phyloP scores from a whole-genome alignment of 306 rosid genomes.

The Cyamopsis tetragonoloba region DNA sequence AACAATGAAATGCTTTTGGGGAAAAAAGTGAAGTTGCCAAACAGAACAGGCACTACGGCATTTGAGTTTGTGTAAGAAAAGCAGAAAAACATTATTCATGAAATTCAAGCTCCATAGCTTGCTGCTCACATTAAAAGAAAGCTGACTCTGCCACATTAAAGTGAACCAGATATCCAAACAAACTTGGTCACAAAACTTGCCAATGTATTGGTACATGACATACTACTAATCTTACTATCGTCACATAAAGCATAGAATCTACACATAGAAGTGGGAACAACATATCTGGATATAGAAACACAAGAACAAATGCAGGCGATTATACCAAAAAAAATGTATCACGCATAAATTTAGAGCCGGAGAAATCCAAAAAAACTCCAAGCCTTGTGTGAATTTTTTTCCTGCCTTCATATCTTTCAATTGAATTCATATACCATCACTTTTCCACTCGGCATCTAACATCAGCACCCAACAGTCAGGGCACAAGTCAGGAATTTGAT shows the following conservation, averaged over 20 bases:
- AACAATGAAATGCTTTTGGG: no score
- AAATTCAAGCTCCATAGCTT: neutral
- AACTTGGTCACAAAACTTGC: neutral
- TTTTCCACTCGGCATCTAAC: neutral
- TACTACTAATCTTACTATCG: neutral
- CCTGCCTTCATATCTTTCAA: neutral
- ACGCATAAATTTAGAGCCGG: neutral
- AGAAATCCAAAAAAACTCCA: neutral
- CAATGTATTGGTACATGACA: neutral
- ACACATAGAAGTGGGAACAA: neutral
- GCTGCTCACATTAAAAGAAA: neutral
- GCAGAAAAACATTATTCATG: no score
- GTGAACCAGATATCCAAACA: neutral
- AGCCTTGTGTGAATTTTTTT: neutral
- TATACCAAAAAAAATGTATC: neutral
- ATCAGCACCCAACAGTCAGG: neutral
- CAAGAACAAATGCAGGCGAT: neutral
- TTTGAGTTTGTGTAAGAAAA: no score
- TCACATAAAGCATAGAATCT: neutral
- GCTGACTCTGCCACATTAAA: constrained; percentile 1
- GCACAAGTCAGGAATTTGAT: neutral
- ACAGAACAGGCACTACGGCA: no score
- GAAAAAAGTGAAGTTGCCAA: no score
- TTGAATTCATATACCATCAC: neutral
- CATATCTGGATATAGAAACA: neutral